Evolutionary conservation across 768 basidiomycete species (phyloP).

Genomic region (Boletus patriciae): DNA sequence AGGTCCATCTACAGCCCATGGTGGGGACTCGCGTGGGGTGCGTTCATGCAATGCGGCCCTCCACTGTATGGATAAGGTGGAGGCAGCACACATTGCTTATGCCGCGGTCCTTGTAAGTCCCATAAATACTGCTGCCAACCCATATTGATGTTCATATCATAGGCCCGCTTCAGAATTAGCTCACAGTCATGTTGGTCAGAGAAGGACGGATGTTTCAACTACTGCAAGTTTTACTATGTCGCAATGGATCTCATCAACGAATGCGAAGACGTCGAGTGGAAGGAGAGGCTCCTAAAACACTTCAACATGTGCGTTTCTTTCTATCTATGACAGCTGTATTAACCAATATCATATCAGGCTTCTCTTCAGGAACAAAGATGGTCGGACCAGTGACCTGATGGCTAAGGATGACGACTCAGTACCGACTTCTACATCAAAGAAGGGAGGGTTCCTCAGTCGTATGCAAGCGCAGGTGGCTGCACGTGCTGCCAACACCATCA

Average conservation of each 20-base stretch:
- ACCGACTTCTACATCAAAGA: not conserved
- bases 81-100: conserved; percentile 1
- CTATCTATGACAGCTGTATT: not conserved
- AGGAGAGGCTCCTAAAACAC: no score
- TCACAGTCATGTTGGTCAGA: conserved; percentile 3
- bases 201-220: conserved; percentile 5
- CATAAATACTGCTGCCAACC: no score
- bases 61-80: not conserved
- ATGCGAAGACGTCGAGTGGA: not conserved
- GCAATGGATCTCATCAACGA: not conserved
- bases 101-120: no score
- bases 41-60: not conserved
- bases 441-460: not conserved
- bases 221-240: conserved; percentile 3
- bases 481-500: not conserved
- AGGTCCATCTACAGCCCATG: no score
- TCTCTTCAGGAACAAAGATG: not conserved
- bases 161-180: conserved; percentile 12
- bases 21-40: not conserved
- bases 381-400: not conserved
- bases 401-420: not conserved
- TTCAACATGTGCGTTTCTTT: not conserved
- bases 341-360: not conserved
- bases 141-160: not conserved
- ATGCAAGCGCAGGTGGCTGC: not conserved